A percentile compares a stretch with the other conserved stretches of the same genome.
Evolutionary conservation across 345 rosid species (phyloP).

Genomic region (Linum usitatissimum): DNA sequence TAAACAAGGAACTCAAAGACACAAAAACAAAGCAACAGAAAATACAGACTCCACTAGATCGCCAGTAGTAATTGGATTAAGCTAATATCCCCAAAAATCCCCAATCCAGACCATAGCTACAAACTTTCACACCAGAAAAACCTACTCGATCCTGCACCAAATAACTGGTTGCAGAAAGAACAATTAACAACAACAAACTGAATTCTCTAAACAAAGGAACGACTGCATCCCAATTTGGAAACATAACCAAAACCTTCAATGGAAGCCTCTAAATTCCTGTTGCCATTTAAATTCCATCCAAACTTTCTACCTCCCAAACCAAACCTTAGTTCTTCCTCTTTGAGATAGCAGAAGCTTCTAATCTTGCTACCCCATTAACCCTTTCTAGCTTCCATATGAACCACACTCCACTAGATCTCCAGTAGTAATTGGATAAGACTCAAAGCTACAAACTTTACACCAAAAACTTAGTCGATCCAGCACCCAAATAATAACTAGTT

Average conservation of each 20-base stretch:
- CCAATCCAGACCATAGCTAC: neutral
- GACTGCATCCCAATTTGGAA: no score
- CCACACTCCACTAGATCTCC: neutral
- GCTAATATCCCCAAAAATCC: neutral
- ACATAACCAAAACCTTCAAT: no score
- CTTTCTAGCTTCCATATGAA: neutral
- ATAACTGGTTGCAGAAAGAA: no score
- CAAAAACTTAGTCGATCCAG: neutral
- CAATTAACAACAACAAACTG: no score
- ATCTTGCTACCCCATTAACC: neutral
- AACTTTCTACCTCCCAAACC: no score
- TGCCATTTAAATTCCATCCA: no score
- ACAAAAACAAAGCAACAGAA: neutral
- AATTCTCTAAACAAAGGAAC: no score
- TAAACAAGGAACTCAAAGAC: neutral
- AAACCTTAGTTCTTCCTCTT: no score
- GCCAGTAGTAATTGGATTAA: neutral
- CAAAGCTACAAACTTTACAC: neutral
- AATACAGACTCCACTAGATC: neutral
- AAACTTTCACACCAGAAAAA: no score
- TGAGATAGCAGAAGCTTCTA: neutral
- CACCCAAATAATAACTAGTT: neutral
- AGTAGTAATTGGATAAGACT: neutral
- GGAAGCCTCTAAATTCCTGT: no score
- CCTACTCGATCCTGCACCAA: no score